These are phyloP conservation scores for Chlamydomonas incerta DNA, from an alignment of 139 green algal genomes.

Conservation along the genomic window DNA sequence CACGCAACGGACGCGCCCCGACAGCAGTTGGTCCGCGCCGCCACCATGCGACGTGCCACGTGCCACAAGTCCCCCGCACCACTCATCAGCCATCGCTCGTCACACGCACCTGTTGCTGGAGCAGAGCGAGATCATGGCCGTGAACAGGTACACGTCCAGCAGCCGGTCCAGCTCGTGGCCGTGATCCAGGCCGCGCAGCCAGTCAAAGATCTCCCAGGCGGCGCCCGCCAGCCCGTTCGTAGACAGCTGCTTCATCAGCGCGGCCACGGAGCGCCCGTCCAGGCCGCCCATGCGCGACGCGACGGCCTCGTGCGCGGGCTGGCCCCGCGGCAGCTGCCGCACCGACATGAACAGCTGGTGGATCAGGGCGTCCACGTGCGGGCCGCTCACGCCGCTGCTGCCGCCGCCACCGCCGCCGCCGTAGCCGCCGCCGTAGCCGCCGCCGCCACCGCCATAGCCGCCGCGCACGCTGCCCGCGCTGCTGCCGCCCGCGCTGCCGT, in stretches of 20 bases:
- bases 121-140: conserved; percentile 81
- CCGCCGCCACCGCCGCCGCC: neutral
- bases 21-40: too few species aligned
- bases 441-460: neutral
- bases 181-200: conserved; percentile 63
- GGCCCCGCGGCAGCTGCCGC: neutral
- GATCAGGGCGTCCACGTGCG: conserved; percentile 28
- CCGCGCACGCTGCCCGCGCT: too few species aligned
- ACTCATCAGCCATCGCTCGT: too few species aligned
- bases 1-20: too few species aligned
- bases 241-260: conserved; percentile 48
- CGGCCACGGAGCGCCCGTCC: conserved; percentile 38
- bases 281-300: conserved; percentile 9
- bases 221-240: neutral
- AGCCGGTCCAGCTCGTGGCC: conserved; percentile 62
- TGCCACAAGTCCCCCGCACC: too few species aligned
- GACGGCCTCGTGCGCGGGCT: conserved; percentile 22
- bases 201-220: conserved; percentile 80
- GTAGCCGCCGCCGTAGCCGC: too few species aligned
- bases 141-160: conserved; percentile 38
- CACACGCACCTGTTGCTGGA: conserved; percentile 22
- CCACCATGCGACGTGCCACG: too few species aligned
- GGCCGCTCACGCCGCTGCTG: neutral
- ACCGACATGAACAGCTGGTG: conserved; percentile 29
- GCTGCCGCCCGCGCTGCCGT: too few species aligned